A percentile compares a stretch with the other conserved stretches of the same genome.
Evolutionary conservation across 139 green algal genomes (phyloP).

Genomic region (Chlorella ohadii): DNA sequence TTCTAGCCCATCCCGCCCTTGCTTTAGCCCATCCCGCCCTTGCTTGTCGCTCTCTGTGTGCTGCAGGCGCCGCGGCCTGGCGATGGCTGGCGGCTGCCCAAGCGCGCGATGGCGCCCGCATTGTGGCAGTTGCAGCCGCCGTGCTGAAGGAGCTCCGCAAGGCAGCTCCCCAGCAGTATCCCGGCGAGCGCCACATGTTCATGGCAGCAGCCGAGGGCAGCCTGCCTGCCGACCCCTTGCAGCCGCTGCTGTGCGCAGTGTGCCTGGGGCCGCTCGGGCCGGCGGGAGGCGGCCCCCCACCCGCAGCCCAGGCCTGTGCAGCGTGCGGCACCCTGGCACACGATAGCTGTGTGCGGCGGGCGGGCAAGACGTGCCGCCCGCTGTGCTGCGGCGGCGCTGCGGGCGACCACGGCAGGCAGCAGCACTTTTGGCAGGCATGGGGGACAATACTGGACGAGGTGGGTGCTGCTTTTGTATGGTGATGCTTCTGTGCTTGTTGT

Average conservation of each 20-base stretch:
- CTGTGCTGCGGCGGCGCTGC: slow-evolving; percentile 40
- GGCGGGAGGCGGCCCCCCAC: slow-evolving; percentile 1
- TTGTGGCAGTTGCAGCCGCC: neutral
- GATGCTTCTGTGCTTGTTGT: neutral
- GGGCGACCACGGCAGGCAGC: slow-evolving; percentile 25
- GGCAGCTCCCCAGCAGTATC: neutral
- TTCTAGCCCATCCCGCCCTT: too few species aligned
- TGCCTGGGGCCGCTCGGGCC: slow-evolving; percentile 37
- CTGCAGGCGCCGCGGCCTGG: neutral
- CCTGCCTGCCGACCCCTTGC: neutral
- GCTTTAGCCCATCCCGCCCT: too few species aligned
- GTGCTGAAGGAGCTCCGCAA: slow-evolving; percentile 9
- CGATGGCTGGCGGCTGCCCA: neutral
- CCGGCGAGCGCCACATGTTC: neutral
- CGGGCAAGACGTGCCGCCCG: slow-evolving; percentile 26
- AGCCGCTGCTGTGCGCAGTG: slow-evolving; percentile 50
- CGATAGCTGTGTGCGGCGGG: slow-evolving; percentile 53
- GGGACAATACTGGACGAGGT: slow-evolving; percentile 15
- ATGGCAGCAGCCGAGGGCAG: neutral
- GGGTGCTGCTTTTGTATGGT: neutral
- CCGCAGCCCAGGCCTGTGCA: slow-evolving; percentile 53
- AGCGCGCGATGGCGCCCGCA: neutral
- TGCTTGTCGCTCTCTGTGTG: too few species aligned
- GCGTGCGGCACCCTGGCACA: slow-evolving; percentile 72
- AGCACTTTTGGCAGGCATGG: slow-evolving; percentile 39